phyloP scores from a whole-genome alignment of 2,329 filamentous ascomycete species.

The Drechslera avenae region DNA sequence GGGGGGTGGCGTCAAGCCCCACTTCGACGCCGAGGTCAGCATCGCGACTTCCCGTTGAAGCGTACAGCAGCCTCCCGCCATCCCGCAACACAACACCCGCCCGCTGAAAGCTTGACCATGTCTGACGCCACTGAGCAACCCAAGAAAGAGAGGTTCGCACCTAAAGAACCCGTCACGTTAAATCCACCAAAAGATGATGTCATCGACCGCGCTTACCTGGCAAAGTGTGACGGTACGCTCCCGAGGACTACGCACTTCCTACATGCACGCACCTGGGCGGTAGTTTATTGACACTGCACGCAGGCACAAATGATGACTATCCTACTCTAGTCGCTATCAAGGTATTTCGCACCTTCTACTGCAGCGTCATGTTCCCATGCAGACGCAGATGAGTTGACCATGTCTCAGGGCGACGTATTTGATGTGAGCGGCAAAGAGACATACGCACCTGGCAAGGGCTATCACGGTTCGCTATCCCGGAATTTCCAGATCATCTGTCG shows the following conservation, averaged over 20 bases:
- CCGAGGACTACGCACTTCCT: no score
- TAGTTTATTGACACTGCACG: conserved; percentile 1
- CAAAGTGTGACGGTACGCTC: conserved; percentile 77
- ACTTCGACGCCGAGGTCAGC: conserved; percentile 22
- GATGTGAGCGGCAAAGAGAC: conserved; percentile 90
- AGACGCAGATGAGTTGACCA: conserved; percentile 8
- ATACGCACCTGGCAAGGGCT: conserved; percentile 81
- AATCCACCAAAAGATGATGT: conserved; percentile 84
- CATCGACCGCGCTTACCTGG: conserved; percentile 79
- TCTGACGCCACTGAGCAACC: conserved; percentile 41
- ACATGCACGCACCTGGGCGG: not conserved
- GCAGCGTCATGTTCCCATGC: not conserved
- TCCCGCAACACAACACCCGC: conserved; percentile 6
- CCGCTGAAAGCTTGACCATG: conserved; percentile 29
- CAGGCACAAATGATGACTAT: conserved; percentile 67
- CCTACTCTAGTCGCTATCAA: conserved; percentile 67
- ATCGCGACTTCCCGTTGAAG: conserved; percentile 8
- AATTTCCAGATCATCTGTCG: not conserved
- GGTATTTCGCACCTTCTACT: conserved; percentile 34
- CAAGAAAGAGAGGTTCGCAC: conserved; percentile 68
- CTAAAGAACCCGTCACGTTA: conserved; percentile 76
- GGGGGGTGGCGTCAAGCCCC: conserved; percentile 23
- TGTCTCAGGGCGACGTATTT: conserved; percentile 81
- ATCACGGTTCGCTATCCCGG: conserved; percentile 70
- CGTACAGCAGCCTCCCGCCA: not conserved